Evolutionary conservation across 78 protist species (phyloP).

Genomic region (Emiliania huxleyi): DNA sequence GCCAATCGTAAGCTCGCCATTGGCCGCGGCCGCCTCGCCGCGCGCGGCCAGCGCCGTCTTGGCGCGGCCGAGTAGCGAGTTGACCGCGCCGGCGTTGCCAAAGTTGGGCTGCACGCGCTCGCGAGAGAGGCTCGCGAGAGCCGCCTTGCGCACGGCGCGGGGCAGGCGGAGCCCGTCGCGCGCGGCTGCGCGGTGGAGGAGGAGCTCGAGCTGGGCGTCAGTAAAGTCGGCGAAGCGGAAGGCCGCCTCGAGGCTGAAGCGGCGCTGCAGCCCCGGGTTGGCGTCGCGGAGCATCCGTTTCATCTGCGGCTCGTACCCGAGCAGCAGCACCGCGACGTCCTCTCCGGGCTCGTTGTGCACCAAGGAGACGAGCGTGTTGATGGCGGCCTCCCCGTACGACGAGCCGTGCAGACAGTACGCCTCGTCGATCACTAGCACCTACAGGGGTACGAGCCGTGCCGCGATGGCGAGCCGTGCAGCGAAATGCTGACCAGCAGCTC

Average conservation of each 20-base stretch:
- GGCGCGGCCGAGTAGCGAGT: conserved; percentile 9
- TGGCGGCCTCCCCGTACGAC: neutral
- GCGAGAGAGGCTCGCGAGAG: neutral
- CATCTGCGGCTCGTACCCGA: conserved; percentile 44
- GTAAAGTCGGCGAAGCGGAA: conserved; percentile 14
- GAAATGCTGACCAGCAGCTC: too few relatives aligned
- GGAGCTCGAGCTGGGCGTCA: neutral
- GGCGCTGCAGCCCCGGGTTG: conserved; percentile 59
- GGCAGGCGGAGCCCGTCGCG: neutral
- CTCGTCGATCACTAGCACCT: conserved; percentile 63
- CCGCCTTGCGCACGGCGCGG: neutral
- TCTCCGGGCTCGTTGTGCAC: conserved; percentile 31
- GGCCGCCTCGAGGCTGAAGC: conserved; percentile 39
- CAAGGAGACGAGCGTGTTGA: neutral
- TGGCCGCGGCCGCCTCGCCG: neutral
- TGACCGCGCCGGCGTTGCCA: conserved; percentile 62
- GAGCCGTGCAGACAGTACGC: conserved; percentile 37
- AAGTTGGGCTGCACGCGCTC: conserved; percentile 34
- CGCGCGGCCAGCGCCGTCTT: neutral
- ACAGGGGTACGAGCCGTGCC: too few relatives aligned
- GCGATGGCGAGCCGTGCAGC: too few relatives aligned
- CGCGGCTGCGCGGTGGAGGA: neutral
- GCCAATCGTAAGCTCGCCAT: neutral
- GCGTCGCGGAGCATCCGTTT: neutral
- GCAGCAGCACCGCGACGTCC: conserved; percentile 41